Conservation (phyloP, 2,329 filamentous ascomycete species). For the Plenodomus biglobosus region DNA sequence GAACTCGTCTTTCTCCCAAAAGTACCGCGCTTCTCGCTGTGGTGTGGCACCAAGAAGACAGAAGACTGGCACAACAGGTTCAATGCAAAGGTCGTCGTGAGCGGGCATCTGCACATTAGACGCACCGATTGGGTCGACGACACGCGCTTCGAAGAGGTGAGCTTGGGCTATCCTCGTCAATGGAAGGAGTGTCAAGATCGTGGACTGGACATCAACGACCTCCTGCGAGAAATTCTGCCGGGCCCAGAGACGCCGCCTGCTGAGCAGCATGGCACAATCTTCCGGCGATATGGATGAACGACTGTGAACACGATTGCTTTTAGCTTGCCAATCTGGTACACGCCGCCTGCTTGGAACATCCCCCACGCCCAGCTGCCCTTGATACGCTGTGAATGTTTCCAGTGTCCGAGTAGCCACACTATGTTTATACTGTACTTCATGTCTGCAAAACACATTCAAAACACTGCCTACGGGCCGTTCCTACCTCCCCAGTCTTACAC, state of each 20-base stretch:
- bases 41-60: conserved; percentile 53
- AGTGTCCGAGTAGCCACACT: no score
- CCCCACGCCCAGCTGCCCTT: no score
- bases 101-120: conserved; percentile 51
- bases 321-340: no score
- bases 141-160: conserved; percentile 52
- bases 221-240: conserved; percentile 51
- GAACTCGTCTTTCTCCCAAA: conserved; percentile 48
- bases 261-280: conserved; percentile 26
- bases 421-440: no score
- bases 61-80: conserved; percentile 51
- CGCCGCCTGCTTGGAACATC: neutral
- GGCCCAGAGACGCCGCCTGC: conserved; percentile 40
- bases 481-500: neutral
- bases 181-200: conserved; percentile 49
- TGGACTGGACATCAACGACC: conserved; percentile 49
- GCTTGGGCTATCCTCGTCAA: conserved; percentile 51
- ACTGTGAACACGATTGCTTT: no score
- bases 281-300: conserved; percentile 32
- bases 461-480: neutral
- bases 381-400: no score
- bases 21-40: conserved; percentile 49
- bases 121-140: conserved; percentile 52
- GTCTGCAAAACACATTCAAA: no score
- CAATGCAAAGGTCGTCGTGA: conserved; percentile 52